phyloP scores from a whole-genome alignment of 345 rosid genomes.

The Salix koriyanagi region DNA sequence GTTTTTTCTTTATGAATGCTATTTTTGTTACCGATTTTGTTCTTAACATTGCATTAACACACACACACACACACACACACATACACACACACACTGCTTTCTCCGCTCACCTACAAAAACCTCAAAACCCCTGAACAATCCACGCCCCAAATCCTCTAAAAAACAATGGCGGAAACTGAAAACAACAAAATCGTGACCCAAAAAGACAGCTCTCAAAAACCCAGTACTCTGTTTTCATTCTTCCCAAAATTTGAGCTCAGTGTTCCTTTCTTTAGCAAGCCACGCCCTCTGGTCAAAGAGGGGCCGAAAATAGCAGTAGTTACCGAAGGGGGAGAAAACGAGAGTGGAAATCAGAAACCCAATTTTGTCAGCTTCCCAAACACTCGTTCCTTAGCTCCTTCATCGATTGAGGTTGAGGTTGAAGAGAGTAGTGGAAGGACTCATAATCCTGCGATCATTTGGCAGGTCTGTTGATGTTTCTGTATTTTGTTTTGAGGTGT shows the following conservation, averaged over 20 bases:
- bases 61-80: too few relatives aligned
- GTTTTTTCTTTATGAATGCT: too few relatives aligned
- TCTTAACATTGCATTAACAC: too few relatives aligned
- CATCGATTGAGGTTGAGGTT: conserved; percentile 9
- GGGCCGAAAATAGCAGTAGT: background rate
- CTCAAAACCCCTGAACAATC: background rate
- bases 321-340: background rate
- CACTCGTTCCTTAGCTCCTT: background rate
- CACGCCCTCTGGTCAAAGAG: background rate
- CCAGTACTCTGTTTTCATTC: background rate
- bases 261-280: conserved; percentile 9
- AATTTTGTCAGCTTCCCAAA: conserved; percentile 18
- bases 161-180: conserved; percentile 1
- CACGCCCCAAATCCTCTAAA: background rate
- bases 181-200: background rate
- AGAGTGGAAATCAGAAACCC: background rate
- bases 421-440: conserved; percentile 24
- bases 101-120: background rate
- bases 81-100: background rate
- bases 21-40: too few relatives aligned
- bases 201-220: background rate
- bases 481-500: too few relatives aligned
- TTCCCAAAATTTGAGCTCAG: conserved; percentile 7
- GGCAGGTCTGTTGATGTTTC: conserved; percentile 21
- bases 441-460: conserved; percentile 20